phyloP scores from a whole-genome alignment of 2,329 filamentous ascomycete genomes.

The Arthrobotrys musiformis region DNA sequence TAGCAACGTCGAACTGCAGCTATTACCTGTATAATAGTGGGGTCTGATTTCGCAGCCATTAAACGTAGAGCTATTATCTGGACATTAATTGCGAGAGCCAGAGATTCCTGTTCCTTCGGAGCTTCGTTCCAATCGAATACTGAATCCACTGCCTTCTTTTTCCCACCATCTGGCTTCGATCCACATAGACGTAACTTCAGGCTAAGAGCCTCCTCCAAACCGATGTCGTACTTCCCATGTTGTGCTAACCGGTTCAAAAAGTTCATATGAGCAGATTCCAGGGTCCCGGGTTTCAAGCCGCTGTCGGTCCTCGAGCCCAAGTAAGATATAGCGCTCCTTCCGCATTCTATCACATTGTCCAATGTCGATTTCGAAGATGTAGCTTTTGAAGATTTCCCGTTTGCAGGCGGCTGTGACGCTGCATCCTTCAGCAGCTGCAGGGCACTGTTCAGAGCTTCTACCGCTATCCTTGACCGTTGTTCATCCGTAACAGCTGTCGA shows the following conservation, averaged over 20 bases:
- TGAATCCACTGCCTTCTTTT: conserved; percentile 22
- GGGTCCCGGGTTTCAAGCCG: conserved; percentile 38
- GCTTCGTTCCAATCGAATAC: conserved; percentile 29
- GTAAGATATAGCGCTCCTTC: conserved; percentile 39
- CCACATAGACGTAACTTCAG: conserved; percentile 29
- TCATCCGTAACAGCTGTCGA: conserved; percentile 41
- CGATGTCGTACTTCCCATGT: conserved; percentile 39
- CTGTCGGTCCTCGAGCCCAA: conserved; percentile 35
- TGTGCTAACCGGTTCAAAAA: conserved; percentile 48
- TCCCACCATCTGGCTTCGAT: not conserved
- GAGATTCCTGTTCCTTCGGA: conserved; percentile 26
- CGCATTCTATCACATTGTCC: conserved; percentile 47
- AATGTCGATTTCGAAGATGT: conserved; percentile 29
- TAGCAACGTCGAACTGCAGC: not conserved
- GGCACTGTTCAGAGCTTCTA: conserved; percentile 39
- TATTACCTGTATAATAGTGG: conserved; percentile 20
- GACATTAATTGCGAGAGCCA: conserved; percentile 33
- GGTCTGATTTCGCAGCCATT: conserved; percentile 34
- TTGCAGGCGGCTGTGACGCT: conserved; percentile 2
- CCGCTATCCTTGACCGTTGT: conserved; percentile 48
- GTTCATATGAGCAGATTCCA: conserved; percentile 49
- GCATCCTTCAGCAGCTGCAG: conserved; percentile 48
- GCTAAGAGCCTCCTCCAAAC: conserved; percentile 38
- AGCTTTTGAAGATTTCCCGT: conserved; percentile 22
- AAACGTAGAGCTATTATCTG: conserved; percentile 43